Percentiles rank a stretch among this genome's conserved stretches.
Conservation (phyloP, 1,284 basidiomycete genomes). For the Cryptococcus floricola region DNA sequence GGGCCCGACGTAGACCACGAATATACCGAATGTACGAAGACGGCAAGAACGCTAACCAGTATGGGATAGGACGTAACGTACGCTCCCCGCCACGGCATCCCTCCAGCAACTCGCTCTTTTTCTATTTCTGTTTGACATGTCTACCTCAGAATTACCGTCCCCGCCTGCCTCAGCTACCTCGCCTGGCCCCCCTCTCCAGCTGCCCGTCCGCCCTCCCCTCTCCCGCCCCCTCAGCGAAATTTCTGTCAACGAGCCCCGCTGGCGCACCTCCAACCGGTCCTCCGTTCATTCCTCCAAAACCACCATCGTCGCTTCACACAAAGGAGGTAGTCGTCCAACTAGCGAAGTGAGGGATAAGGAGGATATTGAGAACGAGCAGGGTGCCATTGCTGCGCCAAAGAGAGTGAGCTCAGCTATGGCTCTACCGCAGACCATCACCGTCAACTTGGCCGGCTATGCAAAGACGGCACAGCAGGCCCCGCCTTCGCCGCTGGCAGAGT, state of each 20-base stretch:
- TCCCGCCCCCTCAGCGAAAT: conserved; percentile 33
- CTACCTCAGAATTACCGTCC: not conserved
- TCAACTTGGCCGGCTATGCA: conserved; percentile 43
- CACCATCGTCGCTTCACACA: not conserved
- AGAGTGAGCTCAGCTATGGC: conserved; percentile 12
- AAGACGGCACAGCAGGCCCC: not conserved
- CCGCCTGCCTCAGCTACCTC: not conserved
- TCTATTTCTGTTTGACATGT: not conserved
- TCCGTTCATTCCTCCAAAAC: conserved; percentile 14
- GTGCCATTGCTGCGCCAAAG: conserved; percentile 5
- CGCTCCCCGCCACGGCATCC: not conserved
- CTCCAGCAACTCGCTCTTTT: not conserved
- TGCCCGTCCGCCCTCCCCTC: conserved; percentile 4
- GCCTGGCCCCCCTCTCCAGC: not conserved
- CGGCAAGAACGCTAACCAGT: no score
- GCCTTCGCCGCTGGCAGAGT: not conserved
- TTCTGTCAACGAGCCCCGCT: conserved; percentile 23
- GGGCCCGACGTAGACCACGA: no score
- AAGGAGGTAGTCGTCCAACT: conserved; percentile 15
- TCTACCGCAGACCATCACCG: conserved; percentile 33
- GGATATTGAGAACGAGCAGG: not conserved
- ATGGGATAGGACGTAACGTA: no score
- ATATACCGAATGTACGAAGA: no score
- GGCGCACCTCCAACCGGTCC: conserved; percentile 17
- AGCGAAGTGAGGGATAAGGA: conserved; percentile 30